Conservation (phyloP, 768 basidiomycete species). For the Russula ochroleuca region DNA sequence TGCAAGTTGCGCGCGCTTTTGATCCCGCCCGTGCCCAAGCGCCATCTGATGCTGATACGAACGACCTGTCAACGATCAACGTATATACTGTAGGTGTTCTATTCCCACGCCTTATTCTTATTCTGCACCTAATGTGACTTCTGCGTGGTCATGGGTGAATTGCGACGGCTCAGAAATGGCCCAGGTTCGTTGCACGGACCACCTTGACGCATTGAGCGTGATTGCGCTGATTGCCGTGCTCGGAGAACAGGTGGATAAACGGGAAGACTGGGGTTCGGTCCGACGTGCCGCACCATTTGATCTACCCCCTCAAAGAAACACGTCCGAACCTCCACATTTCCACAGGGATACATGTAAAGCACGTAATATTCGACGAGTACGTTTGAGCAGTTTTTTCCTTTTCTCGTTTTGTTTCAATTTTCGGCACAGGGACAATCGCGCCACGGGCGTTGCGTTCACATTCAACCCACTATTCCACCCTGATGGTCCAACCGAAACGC, state of each 20-base stretch:
- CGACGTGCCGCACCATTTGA: conserved; percentile 44
- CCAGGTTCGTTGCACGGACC: conserved; percentile 39
- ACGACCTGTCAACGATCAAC: conserved; percentile 30
- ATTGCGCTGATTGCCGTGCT: neutral
- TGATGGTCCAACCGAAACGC: conserved; percentile 10
- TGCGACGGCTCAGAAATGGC: conserved; percentile 45
- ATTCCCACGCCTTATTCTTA: no score
- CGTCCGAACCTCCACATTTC: conserved; percentile 35
- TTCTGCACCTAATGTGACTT: neutral
- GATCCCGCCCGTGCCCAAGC: conserved; percentile 27
- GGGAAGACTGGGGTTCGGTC: conserved; percentile 50
- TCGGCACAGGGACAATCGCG: conserved; percentile 34
- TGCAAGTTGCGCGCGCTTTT: conserved; percentile 29
- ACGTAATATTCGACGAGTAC: conserved; percentile 36
- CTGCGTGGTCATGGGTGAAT: neutral
- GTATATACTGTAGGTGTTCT: conserved; percentile 30
- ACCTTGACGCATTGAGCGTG: neutral
- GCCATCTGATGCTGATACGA: conserved; percentile 27
- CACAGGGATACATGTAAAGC: conserved; percentile 36
- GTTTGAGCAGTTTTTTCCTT: conserved; percentile 11
- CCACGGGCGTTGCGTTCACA: conserved; percentile 39
- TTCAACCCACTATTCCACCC: conserved; percentile 32
- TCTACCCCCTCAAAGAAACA: conserved; percentile 35
- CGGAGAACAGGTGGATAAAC: conserved; percentile 49
- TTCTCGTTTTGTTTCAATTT: neutral